Evolutionary conservation across 805 yeast genomes (phyloP), one percentile per base, ranked within the genome.

Genomic region (Kazachstania bromeliacearum): DNA sequence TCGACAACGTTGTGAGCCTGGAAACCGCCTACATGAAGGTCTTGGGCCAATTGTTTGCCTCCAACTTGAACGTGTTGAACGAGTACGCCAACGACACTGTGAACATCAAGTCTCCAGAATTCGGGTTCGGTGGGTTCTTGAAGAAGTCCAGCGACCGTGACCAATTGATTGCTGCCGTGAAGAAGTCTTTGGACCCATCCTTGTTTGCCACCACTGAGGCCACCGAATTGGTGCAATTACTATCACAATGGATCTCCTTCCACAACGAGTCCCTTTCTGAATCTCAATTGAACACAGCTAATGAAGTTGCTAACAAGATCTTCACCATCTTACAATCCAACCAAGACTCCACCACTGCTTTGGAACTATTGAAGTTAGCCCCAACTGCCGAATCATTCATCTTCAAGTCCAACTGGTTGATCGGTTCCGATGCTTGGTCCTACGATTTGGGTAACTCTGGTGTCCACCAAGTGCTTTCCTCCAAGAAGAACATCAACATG

Each of bases 391-490:
- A 70, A 6, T 63, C 58, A 39, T 73, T 83, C 46, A 45, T 51
- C 20, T 56, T 67, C 37, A 66, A 66, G 34, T 66, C 81, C 9
- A 67, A 73, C 36, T 89, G 97, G 97, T 67, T 89, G 41, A 67
- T 89, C 38, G 96, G 96, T 22, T 85, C 96, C 14, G 97, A 89
- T 58, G 76, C 92, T 22, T 89, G 97, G 97, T 73, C 95, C 15
- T 87, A 79, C 55, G 97, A 89, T 63, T 66, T 85, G 48, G 97
- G 97, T 29, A 68, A 82, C 43, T 81, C 95, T 5, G 95, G 96
- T 56, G 79, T 89, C 35, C 96, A 89, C 58, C 79, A 80, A 48
- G 79, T 85, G 4, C 65, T 89, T 31, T 63, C 87, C 19, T 77
- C 88, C 0, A 79, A 79, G 31, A 70, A 76, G 55, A 83, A 85